Base-by-base conservation (phyloP, 1,139 yeast genomes). In the Diutina neorugosa region DNA sequence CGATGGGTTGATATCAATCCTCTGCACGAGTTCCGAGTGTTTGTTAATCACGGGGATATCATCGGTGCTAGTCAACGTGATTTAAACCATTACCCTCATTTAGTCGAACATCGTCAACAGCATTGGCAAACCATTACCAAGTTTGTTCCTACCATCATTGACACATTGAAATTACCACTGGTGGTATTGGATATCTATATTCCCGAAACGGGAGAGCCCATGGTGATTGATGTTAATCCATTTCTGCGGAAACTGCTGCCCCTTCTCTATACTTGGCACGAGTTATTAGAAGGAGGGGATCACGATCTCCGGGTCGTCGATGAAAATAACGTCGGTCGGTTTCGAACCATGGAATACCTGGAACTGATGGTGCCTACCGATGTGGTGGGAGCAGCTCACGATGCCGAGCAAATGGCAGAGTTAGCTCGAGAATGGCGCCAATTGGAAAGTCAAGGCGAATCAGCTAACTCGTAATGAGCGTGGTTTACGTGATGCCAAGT, bases 361-460 rank as follows among this genome's bases (percentile, higher is more conserved):
- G 96, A 91, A 62, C 89, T 85, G 63, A 91, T 86, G 62, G 96
- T 93, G 2, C 98, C 99, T 0, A 73, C 80, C 53, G 99, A 93
- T 61, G 81, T 94, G 34, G 84, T 93, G 4, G 94, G 89, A 64
- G 96, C 97, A 1, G 75, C 88, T 31, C 64, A 80, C 57, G 82
- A 86, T 61, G 74, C 88, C 0, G 71, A 73, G 23, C 73, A 81
- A 1, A 80, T 86, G 78, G 79, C 77, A 20, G 89, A 84, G 55
- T 68, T 86, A 56, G 82, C 86, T 1, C 71, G 74, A 54, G 77
- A 81, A 57, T 84, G 90, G 88, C 51, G 43, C 8, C 43, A 14
- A 14, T 20, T 20, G 23, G 31, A 37, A 12, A 3, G n/a, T 3
- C 40, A 20, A 11, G 25, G 20, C 14, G 48, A 23, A 25, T 11